phyloP scores from a whole-genome alignment of 495 filamentous ascomycete genomes.

The Cryomyces antarcticus region DNA sequence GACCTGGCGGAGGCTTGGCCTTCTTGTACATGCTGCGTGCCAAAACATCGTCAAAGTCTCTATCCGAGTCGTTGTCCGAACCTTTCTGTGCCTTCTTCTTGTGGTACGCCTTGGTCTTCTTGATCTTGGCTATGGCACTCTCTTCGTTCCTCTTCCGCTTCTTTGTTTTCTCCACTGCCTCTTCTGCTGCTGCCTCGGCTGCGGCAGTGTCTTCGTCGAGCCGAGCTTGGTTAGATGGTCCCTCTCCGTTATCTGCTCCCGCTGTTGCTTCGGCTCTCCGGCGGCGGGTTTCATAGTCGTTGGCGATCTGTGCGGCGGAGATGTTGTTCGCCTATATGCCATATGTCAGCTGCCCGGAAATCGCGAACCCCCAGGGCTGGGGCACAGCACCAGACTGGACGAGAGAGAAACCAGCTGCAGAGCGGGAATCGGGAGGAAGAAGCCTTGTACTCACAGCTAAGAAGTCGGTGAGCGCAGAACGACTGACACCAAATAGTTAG shows the following conservation, averaged over 20 bases:
- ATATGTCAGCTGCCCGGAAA: not conserved
- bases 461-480: slow-evolving; percentile 13
- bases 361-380: not conserved
- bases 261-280: slow-evolving; percentile 8
- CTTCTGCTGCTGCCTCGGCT: slow-evolving; percentile 22
- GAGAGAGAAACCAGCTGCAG: not conserved
- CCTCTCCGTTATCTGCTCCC: slow-evolving; percentile 8
- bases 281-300: slow-evolving; percentile 29
- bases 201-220: slow-evolving; percentile 16
- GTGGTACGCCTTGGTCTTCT: slow-evolving; percentile 52
- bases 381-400: not conserved
- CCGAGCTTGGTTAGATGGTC: slow-evolving; percentile 11
- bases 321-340: slow-evolving; percentile 56
- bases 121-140: slow-evolving; percentile 51
- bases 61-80: slow-evolving; percentile 23
- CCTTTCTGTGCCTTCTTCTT: slow-evolving; percentile 19
- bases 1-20: slow-evolving; percentile 51
- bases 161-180: slow-evolving; percentile 32
- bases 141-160: slow-evolving; percentile 36
- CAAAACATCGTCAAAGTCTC: slow-evolving; percentile 24
- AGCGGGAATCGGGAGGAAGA: slow-evolving; percentile 2
- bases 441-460: slow-evolving; percentile 4
- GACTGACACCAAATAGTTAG: slow-evolving; percentile 6
- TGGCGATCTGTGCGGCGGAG: slow-evolving; percentile 57
- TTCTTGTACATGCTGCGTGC: slow-evolving; percentile 38